Evolutionary conservation across 345 rosid species (phyloP).

Genomic region (Sapria himalayana): DNA sequence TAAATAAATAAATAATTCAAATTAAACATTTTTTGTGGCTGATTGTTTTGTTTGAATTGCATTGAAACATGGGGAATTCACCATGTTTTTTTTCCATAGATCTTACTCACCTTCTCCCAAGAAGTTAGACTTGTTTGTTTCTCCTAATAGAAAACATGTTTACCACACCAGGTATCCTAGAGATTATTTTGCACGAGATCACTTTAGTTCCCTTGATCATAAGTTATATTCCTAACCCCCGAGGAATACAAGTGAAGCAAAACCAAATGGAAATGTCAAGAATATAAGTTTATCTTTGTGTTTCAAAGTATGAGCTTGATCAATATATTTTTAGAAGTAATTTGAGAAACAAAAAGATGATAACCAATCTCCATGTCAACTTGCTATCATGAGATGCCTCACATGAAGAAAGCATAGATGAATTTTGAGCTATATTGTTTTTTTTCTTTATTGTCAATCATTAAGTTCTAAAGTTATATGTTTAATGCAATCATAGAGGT

Average conservation of each 20-base stretch:
- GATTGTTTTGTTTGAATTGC: not conserved
- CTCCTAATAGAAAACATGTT: slow-evolving; percentile 49
- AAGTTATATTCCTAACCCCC: slow-evolving; percentile 51
- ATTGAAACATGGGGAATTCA: not conserved
- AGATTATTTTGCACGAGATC: slow-evolving; percentile 55
- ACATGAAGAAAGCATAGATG: not conserved
- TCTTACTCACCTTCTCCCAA: slow-evolving; percentile 70
- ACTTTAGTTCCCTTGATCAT: slow-evolving; percentile 20
- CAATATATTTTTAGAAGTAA: too few species aligned
- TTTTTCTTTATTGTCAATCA: not conserved
- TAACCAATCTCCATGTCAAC: too few species aligned
- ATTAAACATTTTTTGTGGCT: slow-evolving; percentile 23
- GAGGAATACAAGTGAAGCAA: slow-evolving; percentile 16
- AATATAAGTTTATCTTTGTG: slow-evolving; percentile 23
- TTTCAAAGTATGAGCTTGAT: not conserved
- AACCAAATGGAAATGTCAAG: slow-evolving; percentile 22
- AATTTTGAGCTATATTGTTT: not conserved
- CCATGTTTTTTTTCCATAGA: slow-evolving; percentile 19
- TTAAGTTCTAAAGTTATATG: too few species aligned
- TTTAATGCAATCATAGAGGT: too few species aligned
- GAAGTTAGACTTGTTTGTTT: slow-evolving; percentile 35
- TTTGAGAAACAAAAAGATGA: too few species aligned
- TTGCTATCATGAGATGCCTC: too few species aligned
- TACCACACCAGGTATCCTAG: slow-evolving; percentile 52
- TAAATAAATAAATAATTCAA: too few species aligned